These are phyloP conservation scores for Boletus subparvulus DNA, from an alignment of 768 basidiomycete genomes.

Conservation along the genomic window DNA sequence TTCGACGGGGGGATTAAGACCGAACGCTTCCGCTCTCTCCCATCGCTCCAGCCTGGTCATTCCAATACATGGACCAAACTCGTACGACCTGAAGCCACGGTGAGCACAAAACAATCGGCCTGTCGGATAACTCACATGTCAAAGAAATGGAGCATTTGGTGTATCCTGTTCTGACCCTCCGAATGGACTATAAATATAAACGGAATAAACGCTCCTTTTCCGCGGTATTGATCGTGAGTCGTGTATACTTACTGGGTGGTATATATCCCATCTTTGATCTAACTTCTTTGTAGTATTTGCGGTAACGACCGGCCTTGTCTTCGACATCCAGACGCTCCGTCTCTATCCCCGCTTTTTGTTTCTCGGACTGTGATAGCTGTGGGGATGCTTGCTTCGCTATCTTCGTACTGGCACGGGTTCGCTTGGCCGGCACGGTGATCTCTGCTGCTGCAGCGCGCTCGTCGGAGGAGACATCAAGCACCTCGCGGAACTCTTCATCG, in stretches of 20 bases:
- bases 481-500: neutral
- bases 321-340: constrained; percentile 40
- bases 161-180: constrained; percentile 57
- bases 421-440: constrained; percentile 18
- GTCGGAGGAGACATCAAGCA: constrained; percentile 21
- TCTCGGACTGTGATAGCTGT: constrained; percentile 9
- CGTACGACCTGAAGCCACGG: constrained; percentile 53
- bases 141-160: constrained; percentile 76
- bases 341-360: constrained; percentile 11
- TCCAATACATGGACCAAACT: constrained; percentile 80
- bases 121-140: constrained; percentile 54
- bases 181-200: constrained; percentile 54
- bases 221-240: neutral
- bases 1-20: constrained; percentile 77
- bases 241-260: constrained; percentile 53
- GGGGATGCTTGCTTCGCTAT: neutral
- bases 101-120: constrained; percentile 1
- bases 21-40: constrained; percentile 78
- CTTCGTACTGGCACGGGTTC: constrained; percentile 29
- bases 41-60: constrained; percentile 83
- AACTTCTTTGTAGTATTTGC: constrained; percentile 47
- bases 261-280: constrained; percentile 54
- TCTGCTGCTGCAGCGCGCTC: constrained; percentile 7
- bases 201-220: neutral
- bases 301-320: constrained; percentile 52